These are phyloP conservation scores for Penicillium digitatum DNA, from an alignment of 2,329 filamentous ascomycete genomes.

Conservation along the genomic window DNA sequence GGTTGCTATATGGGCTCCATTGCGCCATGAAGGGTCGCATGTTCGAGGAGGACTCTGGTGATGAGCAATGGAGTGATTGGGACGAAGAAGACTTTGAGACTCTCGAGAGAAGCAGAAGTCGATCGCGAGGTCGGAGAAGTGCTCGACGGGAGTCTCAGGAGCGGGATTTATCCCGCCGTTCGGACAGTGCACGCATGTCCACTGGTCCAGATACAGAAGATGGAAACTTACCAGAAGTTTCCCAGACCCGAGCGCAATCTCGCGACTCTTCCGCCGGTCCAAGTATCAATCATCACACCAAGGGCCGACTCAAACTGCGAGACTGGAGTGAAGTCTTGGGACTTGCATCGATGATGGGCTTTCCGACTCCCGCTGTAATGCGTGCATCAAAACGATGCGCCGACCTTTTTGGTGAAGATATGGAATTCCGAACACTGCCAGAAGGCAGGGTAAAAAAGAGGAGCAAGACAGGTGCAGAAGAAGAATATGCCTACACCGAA, in stretches of 20 bases:
- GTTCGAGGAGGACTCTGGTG: constrained; percentile 24
- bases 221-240: constrained; percentile 7
- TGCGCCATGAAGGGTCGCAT: constrained; percentile 56
- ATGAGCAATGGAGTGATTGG: constrained; percentile 29
- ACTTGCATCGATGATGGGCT: constrained; percentile 70
- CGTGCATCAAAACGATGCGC: constrained; percentile 71
- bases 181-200: constrained; percentile 7
- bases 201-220: constrained; percentile 4
- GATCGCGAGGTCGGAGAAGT: constrained; percentile 26
- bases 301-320: constrained; percentile 44
- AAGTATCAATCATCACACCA: constrained; percentile 8
- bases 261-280: constrained; percentile 2
- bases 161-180: constrained; percentile 6
- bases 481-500: constrained; percentile 21
- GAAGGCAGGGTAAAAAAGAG: constrained; percentile 33
- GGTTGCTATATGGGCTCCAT: constrained; percentile 66
- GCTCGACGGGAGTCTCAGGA: constrained; percentile 15
- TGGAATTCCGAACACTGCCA: constrained; percentile 58
- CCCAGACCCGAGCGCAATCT: constrained; percentile 15
- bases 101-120: constrained; percentile 16
- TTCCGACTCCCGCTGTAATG: constrained; percentile 60
- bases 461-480: constrained; percentile 9
- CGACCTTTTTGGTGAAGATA: constrained; percentile 67
- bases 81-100: constrained; percentile 18
- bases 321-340: constrained; percentile 87